These are phyloP conservation scores for Apiotrichum veenhuisii DNA, from an alignment of 1,284 basidiomycete species.

Conservation along the genomic window DNA sequence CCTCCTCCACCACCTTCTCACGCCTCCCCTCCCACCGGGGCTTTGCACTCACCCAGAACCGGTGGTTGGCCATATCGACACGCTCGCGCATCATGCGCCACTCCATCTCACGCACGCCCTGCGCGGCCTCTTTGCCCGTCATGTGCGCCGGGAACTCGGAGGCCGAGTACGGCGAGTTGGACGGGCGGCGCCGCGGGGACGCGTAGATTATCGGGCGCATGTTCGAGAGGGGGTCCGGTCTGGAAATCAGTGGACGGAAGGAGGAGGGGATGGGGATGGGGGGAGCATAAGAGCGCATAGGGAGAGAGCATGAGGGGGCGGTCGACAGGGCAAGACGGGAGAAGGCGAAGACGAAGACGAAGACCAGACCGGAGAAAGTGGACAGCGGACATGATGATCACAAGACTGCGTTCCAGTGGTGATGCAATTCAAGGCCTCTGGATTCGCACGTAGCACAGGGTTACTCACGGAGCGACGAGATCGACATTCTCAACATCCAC, in stretches of 20 bases:
- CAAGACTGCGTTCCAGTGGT: too few species aligned
- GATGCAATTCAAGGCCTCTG: too few species aligned
- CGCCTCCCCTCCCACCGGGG: background rate
- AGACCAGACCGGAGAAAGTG: background rate
- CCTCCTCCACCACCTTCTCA: background rate
- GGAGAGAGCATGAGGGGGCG: too few species aligned
- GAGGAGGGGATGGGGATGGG: too few species aligned
- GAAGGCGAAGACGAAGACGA: background rate
- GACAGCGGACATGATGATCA: too few species aligned
- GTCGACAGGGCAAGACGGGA: too few species aligned
- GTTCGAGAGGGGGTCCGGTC: constrained; percentile 45
- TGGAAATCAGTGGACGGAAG: constrained; percentile 14
- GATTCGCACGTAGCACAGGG: background rate
- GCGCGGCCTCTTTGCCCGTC: constrained; percentile 10
- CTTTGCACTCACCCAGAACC: constrained; percentile 40
- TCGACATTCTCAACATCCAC: constrained; percentile 23
- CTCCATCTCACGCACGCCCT: constrained; percentile 39
- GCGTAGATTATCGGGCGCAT: constrained; percentile 46
- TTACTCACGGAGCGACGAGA: constrained; percentile 44
- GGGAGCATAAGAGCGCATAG: too few species aligned
- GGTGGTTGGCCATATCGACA: constrained; percentile 45
- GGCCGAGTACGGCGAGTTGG: constrained; percentile 39
- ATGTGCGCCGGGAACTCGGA: constrained; percentile 33
- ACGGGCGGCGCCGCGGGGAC: constrained; percentile 28
- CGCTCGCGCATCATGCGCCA: constrained; percentile 40